Base-by-base conservation (phyloP, 176 grass and related monocot genomes). In the Canna indica region DNA sequence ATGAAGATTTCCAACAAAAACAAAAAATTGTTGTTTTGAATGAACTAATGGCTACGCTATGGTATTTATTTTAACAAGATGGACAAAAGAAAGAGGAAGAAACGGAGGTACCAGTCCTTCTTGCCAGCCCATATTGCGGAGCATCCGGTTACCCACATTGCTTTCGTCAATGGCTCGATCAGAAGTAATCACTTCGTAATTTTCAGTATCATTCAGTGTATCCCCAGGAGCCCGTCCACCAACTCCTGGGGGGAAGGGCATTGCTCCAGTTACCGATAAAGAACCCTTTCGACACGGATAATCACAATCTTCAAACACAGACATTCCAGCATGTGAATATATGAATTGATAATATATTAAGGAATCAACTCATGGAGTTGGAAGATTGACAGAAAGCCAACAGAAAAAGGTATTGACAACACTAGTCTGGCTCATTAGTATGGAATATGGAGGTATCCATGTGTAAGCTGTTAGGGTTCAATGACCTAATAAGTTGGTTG, bases 171-270 rank as follows among this genome's bases (percentile, higher is more conserved):
- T 84, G 63, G 84, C 89, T 74, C 84, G 83, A 73, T 93, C 86
- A 22, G 89, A 79, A 52, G 86, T 90, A 71, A 99, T 99, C 65
- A 93, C 78, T 79, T 99, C 94, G 60, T 82, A 93, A 85, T 84
- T 93, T 79, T 99, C 94, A 33, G 69, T 68, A 25, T 84, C 80
- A 22, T 69, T 78, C 52, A 47, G 36, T 82, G 70, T 77, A 82
- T 90, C 94, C 79, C 89, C 89, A 74, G 73, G 70, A 42, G 81
- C 78, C 59, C 84, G 79, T 76, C 86, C 89, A 69, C 94, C 89
- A 60, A 93, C 94, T 73, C 89, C 94, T 60, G 94, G 94, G 53
- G 94, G 94, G 66, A 93, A 99, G n/a, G 94, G 94, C 94, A 99
- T 99, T 16, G 79, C 83, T n/a, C 86, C 90, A 72, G 84, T 79